Conservation (phyloP, 441 rosid species). For the Arabidopsis hybrid region DNA sequence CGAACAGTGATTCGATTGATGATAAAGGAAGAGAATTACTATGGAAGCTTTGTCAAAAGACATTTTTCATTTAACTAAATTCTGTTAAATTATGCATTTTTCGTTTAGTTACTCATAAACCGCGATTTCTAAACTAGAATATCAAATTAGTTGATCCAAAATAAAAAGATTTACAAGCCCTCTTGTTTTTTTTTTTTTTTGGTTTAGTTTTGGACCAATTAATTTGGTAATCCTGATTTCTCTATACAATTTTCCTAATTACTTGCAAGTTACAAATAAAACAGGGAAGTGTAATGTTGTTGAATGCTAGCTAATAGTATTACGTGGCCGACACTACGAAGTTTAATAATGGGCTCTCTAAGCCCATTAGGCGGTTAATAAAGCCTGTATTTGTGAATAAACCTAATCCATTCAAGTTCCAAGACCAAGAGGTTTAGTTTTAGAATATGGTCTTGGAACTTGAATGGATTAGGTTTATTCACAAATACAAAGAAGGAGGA, state of each 20-base stretch:
- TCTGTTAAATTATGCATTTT: not conserved
- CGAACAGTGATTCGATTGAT: too few relatives aligned
- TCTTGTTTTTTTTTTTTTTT: not conserved
- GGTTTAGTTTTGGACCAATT: not conserved
- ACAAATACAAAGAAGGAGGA: conserved; percentile 6
- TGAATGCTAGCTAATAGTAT: not conserved
- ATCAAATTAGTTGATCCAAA: not conserved
- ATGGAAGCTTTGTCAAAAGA: not conserved
- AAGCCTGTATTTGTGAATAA: too few relatives aligned
- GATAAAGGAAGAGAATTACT: too few relatives aligned
- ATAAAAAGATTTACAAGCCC: not conserved
- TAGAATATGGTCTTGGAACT: not conserved
- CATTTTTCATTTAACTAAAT: not conserved
- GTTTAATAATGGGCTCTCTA: not conserved
- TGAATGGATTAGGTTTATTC: not conserved
- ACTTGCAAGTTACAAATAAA: not conserved
- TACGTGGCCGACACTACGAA: not conserved
- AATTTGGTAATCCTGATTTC: not conserved
- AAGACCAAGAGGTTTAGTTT: too few relatives aligned
- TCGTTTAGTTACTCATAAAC: not conserved
- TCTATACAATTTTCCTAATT: not conserved
- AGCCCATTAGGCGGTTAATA: not conserved
- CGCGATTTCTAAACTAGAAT: not conserved
- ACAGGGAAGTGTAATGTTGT: not conserved
- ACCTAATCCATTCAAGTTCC: too few relatives aligned